Evolutionary conservation across 1,284 basidiomycete genomes (phyloP).

Genomic region (Ganoderma sinense): DNA sequence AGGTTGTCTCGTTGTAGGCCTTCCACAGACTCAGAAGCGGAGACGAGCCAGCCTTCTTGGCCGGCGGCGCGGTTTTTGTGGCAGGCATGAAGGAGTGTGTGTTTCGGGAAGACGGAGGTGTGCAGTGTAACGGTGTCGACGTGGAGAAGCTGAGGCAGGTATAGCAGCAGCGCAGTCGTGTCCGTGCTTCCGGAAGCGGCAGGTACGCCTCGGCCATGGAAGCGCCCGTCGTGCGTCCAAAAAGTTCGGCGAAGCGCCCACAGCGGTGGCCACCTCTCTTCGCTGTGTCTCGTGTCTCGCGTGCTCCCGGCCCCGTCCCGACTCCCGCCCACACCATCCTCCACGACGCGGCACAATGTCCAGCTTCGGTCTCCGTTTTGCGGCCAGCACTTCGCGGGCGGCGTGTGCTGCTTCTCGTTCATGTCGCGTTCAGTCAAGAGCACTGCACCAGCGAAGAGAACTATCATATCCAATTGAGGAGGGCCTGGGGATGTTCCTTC

Average conservation of each 20-base stretch:
- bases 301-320: neutral
- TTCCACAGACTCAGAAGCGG: slow-evolving; percentile 73
- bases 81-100: slow-evolving; percentile 29
- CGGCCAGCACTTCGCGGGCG: slow-evolving; percentile 33
- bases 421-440: slow-evolving; percentile 40
- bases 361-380: slow-evolving; percentile 33
- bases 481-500: slow-evolving; percentile 80
- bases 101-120: slow-evolving; percentile 12
- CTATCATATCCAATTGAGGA: slow-evolving; percentile 73
- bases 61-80: slow-evolving; percentile 17
- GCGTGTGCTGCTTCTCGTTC: slow-evolving; percentile 30
- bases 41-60: slow-evolving; percentile 32
- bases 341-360: slow-evolving; percentile 32
- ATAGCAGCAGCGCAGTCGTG: slow-evolving; percentile 22
- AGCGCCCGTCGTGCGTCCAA: slow-evolving; percentile 29
- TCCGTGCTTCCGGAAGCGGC: slow-evolving; percentile 12
- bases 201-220: slow-evolving; percentile 16
- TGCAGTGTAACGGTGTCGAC: slow-evolving; percentile 29
- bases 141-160: slow-evolving; percentile 28
- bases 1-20: slow-evolving; percentile 82
- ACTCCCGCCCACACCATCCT: slow-evolving; percentile 3
- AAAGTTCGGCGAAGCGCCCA: slow-evolving; percentile 33
- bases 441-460: slow-evolving; percentile 61
- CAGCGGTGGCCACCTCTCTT: slow-evolving; percentile 13
- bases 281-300: slow-evolving; percentile 10